These are phyloP conservation scores for Cyclotella sp. DNA, from an alignment of 108 stramenopile species.

Conservation along the genomic window DNA sequence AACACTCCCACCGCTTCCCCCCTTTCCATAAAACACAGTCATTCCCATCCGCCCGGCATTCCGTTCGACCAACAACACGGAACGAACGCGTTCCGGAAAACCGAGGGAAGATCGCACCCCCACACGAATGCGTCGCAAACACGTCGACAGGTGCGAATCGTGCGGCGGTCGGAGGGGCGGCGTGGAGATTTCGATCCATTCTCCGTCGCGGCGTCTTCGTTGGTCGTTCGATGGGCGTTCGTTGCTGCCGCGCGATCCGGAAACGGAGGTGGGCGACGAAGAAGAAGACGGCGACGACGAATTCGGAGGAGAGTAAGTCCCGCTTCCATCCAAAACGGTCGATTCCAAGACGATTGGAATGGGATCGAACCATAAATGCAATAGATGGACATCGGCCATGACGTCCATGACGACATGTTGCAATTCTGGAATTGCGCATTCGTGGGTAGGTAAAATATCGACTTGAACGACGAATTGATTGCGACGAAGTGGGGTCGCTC, in stretches of 20 bases:
- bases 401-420: conserved; percentile 63
- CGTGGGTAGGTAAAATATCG: conserved; percentile 16
- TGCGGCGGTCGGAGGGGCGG: conserved; percentile 56
- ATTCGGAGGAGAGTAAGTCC: conserved; percentile 7
- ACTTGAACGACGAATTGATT: conserved; percentile 46
- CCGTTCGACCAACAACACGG: conserved; percentile 78
- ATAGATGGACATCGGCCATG: conserved; percentile 62
- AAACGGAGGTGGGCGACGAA: no score
- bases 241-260: no score
- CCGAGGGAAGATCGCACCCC: conserved; percentile 42
- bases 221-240: neutral
- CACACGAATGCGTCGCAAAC: conserved; percentile 27
- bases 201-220: conserved; percentile 52
- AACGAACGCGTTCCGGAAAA: conserved; percentile 50
- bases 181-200: conserved; percentile 82
- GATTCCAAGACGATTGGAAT: conserved; percentile 66
- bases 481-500: conserved; percentile 30
- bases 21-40: conserved; percentile 60
- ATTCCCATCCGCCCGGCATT: conserved; percentile 63
- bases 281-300: conserved; percentile 18
- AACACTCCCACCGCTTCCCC: no score
- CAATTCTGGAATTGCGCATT: neutral
- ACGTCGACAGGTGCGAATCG: conserved; percentile 30
- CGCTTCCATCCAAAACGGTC: conserved; percentile 55
- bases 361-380: conserved; percentile 78